phyloP scores from a whole-genome alignment of 768 basidiomycete genomes.

The Trametes gibbosa region DNA sequence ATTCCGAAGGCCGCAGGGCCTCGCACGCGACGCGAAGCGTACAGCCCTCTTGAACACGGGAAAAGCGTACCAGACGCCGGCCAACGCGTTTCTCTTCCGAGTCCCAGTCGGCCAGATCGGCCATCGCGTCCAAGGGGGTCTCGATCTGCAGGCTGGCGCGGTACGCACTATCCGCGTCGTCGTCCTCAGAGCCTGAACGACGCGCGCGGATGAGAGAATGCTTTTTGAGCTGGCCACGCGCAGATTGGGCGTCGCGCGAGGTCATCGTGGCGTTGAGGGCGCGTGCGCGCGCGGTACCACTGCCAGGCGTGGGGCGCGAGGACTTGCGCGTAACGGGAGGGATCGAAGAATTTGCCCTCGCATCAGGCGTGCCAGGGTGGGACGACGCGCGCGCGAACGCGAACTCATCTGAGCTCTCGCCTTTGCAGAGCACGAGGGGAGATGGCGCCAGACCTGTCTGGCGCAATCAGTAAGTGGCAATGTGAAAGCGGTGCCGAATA shows the following conservation, averaged over 20 bases:
- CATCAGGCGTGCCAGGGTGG: conserved; percentile 7
- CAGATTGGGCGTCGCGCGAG: conserved; percentile 2
- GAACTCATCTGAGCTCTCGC: conserved; percentile 1
- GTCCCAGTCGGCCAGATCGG: conserved; percentile 47
- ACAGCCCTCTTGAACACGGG: conserved; percentile 72
- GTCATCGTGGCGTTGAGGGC: conserved; percentile 5
- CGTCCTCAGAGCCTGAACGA: conserved; percentile 27
- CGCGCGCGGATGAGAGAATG: conserved; percentile 26
- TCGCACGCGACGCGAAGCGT: conserved; percentile 78
- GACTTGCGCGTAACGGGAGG: conserved; percentile 39
- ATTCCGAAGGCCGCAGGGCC: conserved; percentile 70
- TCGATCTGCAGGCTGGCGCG: conserved; percentile 53
- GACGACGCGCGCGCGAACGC: conserved; percentile 2
- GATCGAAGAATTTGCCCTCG: conserved; percentile 29
- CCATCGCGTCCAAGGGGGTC: conserved; percentile 54
- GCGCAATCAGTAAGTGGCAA: neutral
- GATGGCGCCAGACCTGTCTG: conserved; percentile 6
- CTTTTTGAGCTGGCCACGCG: conserved; percentile 20
- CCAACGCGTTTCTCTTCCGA: conserved; percentile 63
- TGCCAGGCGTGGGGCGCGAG: conserved; percentile 30
- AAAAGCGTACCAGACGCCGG: conserved; percentile 85
- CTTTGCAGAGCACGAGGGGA: conserved; percentile 13
- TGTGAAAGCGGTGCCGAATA: neutral
- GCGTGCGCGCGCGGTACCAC: conserved; percentile 10
- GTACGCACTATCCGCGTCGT: conserved; percentile 39